Conservation (phyloP, 163 green algal genomes). For the Scenedesmus sp. region DNA sequence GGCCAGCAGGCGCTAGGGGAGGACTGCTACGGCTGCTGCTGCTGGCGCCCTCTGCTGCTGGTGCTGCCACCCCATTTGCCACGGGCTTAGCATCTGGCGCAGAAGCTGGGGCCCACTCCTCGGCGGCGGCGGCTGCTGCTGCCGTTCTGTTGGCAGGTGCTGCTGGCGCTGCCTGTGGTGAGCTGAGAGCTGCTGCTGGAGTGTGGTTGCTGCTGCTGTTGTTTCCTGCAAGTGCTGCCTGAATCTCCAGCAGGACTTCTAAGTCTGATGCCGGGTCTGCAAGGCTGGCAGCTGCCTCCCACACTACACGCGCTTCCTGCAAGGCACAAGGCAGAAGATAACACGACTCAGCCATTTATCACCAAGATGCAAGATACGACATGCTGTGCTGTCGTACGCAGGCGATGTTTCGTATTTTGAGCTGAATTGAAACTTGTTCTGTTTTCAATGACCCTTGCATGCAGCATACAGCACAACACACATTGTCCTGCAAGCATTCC, state of each 20-base stretch:
- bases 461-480: background rate
- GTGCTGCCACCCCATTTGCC: background rate
- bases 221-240: background rate
- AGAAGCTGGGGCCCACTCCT: slow-evolving; percentile 6
- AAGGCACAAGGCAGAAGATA: background rate
- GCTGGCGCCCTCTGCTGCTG: background rate
- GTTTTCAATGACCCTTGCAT: background rate
- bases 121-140: slow-evolving; percentile 25
- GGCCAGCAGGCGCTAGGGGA: background rate
- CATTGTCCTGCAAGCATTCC: background rate
- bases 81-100: background rate
- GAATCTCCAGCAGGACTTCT: slow-evolving; percentile 36
- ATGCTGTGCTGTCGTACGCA: too few relatives aligned
- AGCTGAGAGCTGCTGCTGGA: background rate
- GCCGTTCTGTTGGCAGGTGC: background rate
- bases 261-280: slow-evolving; percentile 50
- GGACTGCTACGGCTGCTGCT: background rate
- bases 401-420: too few relatives aligned
- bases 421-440: too few relatives aligned
- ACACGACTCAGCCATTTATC: background rate
- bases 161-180: background rate
- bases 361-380: background rate
- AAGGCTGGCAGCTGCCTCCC: slow-evolving; percentile 18
- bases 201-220: background rate
- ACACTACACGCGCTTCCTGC: slow-evolving; percentile 46